phyloP scores from a whole-genome alignment of 2,329 filamentous ascomycete genomes.

The Cryphonectria nitschkei region DNA sequence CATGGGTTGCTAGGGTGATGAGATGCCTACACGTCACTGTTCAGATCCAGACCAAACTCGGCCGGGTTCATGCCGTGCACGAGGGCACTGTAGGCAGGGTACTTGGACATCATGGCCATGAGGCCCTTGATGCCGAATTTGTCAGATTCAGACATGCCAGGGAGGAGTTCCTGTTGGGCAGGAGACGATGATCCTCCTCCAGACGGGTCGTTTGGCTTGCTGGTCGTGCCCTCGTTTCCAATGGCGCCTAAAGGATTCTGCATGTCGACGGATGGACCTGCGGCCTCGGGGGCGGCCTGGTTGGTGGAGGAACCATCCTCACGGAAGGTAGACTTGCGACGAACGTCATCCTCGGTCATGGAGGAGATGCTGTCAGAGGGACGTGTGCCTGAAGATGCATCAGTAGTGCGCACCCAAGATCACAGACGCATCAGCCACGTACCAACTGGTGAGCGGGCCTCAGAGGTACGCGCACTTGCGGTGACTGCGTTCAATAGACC shows the following conservation, averaged over 20 bases:
- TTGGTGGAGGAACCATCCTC: conserved; percentile 45
- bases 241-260: conserved; percentile 52
- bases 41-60: conserved; percentile 61
- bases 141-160: conserved; percentile 64
- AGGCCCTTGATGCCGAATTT: conserved; percentile 69
- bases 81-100: conserved; percentile 64
- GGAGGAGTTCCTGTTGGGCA: conserved; percentile 58
- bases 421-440: conserved; percentile 28
- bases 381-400: conserved; percentile 42
- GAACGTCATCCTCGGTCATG: conserved; percentile 47
- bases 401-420: conserved; percentile 26
- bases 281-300: conserved; percentile 41
- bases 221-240: conserved; percentile 46
- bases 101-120: conserved; percentile 65
- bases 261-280: conserved; percentile 39
- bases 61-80: conserved; percentile 63
- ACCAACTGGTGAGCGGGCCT: conserved; percentile 54
- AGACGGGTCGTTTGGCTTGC: conserved; percentile 46
- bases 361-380: conserved; percentile 49
- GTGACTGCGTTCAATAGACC: conserved; percentile 67
- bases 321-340: conserved; percentile 50
- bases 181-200: conserved; percentile 16
- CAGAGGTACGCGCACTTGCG: conserved; percentile 56
- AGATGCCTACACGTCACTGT: conserved; percentile 57
- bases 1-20: too few species aligned